Base-by-base conservation (phyloP, 2,329 filamentous ascomycete genomes). In the Cercospora sojina region DNA sequence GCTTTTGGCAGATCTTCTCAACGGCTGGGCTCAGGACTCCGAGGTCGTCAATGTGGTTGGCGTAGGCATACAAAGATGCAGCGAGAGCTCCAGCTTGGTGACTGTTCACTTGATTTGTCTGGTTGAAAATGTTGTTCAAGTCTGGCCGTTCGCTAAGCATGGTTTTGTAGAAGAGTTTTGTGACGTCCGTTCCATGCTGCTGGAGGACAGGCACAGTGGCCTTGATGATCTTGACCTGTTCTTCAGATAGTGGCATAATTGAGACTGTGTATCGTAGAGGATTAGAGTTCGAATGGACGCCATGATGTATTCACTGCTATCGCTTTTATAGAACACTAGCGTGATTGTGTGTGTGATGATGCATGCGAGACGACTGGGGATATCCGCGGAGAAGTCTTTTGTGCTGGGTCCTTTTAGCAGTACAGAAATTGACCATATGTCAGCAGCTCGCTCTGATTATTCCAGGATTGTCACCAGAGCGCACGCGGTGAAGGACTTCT, bases 1-100 rank as follows among this genome's bases (percentile, higher is more conserved):
- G 90, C 78, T 92, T 92, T 76, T 92, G 86, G 76, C 88, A 90
- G 70, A 94, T 92, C 73, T 88, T 85, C 77, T 91, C 88, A 13
- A 87, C 77, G 0, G 84, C 81, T 0, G 85, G 82, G 12, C 77
- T 77, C 4, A 93, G 82, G 20, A 81, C 85, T 56, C 83, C 84
- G 0, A 91, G 83, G 74, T 92, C 84, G 77, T 89, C 86, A 76
- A 92, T 90, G 79, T 92, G 87, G 67, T 85, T 81, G 62, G 90
- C 90, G 74, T 91, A 93, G 70, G 86, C 87, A 70, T 90, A 87
- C 56, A 93, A 87, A 1, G 90, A 83, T 47, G 81, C 83, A 10
- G 90, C 90, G 6, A 93, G 85, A 2, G 91, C 90, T n/a, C 83
- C 81, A 3, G 89, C 84, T 76, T 93, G 91, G 64, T 87, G 86